These are phyloP conservation scores for Yarrowia galli DNA, from an alignment of 1,139 yeast genomes.

Conservation along the genomic window DNA sequence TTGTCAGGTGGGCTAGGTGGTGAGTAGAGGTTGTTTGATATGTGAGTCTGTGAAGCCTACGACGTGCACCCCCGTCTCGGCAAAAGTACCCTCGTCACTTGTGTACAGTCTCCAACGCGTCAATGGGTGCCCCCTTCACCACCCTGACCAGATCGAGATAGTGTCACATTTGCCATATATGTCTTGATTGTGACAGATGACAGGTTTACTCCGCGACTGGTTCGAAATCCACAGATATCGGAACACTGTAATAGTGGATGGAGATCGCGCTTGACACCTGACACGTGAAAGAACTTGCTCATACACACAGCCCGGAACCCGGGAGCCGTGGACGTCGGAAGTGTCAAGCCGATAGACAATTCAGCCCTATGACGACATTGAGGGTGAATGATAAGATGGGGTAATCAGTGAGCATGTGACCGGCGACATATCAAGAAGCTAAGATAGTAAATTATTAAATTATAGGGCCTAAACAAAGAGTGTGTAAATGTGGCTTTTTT, in stretches of 20 bases:
- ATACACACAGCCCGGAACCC: neutral
- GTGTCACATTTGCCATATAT: no score
- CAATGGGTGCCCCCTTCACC: no score
- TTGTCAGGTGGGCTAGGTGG: no score
- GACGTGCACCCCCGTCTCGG: no score
- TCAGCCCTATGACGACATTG: constrained; percentile 8
- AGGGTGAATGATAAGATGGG: neutral
- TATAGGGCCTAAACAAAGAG: neutral
- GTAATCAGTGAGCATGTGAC: neutral
- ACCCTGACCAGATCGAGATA: no score
- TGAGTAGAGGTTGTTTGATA: no score
- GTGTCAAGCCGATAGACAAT: neutral
- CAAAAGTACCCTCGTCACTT: neutral
- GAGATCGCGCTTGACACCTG: neutral
- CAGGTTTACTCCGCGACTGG: neutral
- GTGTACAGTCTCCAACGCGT: no score
- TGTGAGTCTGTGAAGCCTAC: no score
- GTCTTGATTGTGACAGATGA: neutral
- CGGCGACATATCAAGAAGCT: neutral
- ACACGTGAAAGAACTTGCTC: constrained; percentile 18
- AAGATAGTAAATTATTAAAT: neutral
- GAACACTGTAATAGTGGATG: neutral
- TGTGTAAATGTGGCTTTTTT: neutral
- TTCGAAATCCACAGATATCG: constrained; percentile 11
- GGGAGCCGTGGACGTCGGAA: neutral